Conservation (phyloP, 148 eudicot species). For the Pouteria glomerata region DNA sequence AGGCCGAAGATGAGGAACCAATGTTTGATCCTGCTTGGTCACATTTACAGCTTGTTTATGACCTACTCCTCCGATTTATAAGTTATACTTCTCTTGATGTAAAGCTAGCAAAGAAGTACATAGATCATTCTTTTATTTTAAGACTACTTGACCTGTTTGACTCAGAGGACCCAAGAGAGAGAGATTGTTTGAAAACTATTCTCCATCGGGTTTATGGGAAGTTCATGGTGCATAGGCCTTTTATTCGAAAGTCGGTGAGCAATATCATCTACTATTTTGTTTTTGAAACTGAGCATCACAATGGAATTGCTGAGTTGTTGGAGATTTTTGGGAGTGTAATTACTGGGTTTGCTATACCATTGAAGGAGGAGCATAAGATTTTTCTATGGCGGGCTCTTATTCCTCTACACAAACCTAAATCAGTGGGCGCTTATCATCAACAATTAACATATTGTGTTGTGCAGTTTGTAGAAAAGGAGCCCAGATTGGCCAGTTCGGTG, state of each 20-base stretch:
- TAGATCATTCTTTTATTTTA: conserved; percentile 32
- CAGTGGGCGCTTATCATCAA: conserved; percentile 42
- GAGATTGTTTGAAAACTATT: conserved; percentile 44
- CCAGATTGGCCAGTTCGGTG: conserved; percentile 36
- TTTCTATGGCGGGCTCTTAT: conserved; percentile 35
- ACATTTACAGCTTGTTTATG: conserved; percentile 51
- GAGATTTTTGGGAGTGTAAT: conserved; percentile 57
- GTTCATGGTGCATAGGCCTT: conserved; percentile 52
- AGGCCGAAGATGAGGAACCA: conserved; percentile 43
- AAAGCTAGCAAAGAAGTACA: conserved; percentile 37
- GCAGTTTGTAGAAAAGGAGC: conserved; percentile 50
- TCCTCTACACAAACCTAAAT: conserved; percentile 56
- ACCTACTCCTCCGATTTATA: conserved; percentile 36
- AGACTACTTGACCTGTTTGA: conserved; percentile 41
- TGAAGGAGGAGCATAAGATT: conserved; percentile 54
- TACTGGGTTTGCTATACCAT: conserved; percentile 49
- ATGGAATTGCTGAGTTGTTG: conserved; percentile 49
- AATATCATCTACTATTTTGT: conserved; percentile 42
- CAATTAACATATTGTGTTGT: conserved; percentile 42
- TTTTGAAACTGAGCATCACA: conserved; percentile 44
- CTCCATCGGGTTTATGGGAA: conserved; percentile 50
- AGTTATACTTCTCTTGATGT: conserved; percentile 32
- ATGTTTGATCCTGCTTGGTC: conserved; percentile 50
- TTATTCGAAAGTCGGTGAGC: conserved; percentile 41
- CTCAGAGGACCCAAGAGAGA: conserved; percentile 51